phyloP scores from a whole-genome alignment of 495 filamentous ascomycete genomes.

The Pseudevernia furfuracea region DNA sequence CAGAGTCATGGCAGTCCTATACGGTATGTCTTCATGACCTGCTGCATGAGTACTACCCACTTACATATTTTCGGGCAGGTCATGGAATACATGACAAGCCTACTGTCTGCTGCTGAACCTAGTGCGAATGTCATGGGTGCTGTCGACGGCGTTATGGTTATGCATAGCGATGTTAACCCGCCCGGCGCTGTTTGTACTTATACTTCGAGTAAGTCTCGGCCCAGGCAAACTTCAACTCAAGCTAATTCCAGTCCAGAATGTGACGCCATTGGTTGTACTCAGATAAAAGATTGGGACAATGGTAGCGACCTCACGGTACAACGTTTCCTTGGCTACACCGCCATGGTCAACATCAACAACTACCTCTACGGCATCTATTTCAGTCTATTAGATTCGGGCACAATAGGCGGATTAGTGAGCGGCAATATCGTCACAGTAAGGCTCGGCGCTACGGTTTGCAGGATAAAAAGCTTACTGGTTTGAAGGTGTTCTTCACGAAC shows the following conservation, averaged over 20 bases:
- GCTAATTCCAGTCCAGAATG: not conserved
- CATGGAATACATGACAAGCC: not conserved
- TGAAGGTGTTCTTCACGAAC: slow-evolving; percentile 16
- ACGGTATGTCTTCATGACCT: not conserved
- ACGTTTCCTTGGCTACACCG: slow-evolving; percentile 6
- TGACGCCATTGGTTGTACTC: not conserved
- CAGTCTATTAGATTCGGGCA: not conserved
- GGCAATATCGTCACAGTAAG: not conserved
- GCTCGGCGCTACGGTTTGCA: too few species aligned
- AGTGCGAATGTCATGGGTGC: not conserved
- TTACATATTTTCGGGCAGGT: not conserved
- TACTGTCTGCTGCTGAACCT: not conserved
- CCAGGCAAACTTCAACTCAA: too few species aligned
- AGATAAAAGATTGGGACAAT: slow-evolving; percentile 4
- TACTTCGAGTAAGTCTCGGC: not conserved
- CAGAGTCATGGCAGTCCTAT: too few species aligned
- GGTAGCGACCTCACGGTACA: slow-evolving; percentile 8
- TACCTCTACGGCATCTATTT: not conserved
- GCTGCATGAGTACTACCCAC: not conserved
- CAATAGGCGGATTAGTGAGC: slow-evolving; percentile 4
- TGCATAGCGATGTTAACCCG: not conserved
- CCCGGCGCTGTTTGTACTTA: slow-evolving; percentile 3
- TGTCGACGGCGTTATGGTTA: not conserved
- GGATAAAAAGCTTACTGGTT: too few species aligned
- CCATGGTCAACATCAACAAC: slow-evolving; percentile 10